Base-by-base conservation (phyloP, 2,329 filamentous ascomycete genomes). In the Trichoderma gracile region DNA sequence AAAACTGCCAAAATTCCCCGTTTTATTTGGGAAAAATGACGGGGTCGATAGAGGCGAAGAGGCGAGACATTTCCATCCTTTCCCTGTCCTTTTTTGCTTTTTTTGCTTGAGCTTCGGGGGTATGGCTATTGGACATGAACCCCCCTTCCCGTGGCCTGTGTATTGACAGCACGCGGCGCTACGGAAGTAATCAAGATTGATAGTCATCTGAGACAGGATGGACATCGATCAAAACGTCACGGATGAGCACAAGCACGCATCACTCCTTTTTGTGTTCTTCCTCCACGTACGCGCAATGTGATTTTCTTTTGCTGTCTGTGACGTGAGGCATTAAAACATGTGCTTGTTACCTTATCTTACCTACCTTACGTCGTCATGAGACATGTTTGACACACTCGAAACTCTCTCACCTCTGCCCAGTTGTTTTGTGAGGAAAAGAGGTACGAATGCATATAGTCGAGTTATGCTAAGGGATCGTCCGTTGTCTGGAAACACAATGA, bases 321-420 rank as follows among this genome's bases (percentile, higher is more conserved):
- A 42, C 40, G 30, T 50, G 57, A 50, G 57, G 57, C 57, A 60
- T 60, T 60, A 60, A 60, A 27, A 12, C 17, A 19, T 40, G 57
- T 9, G 27, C 27, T 40, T 53, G 30, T 30, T 30, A 54, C 17
- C 47, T 19, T 19, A 9, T 33, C 25, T 50, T 50, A n/a, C 47
- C 14, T 19, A 9, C 19, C 25, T 50, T 50, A n/a, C 47, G 47
- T 27, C 47, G n/a, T 30, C 17, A 12, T 52, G 17, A 52, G 3
- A 9, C 47, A 27, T 33, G 47, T 30, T 52, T 52, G 25, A 52
- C 27, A 33, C 15, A 23, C n/a, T n/a, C n/a, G 15, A 5, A 30
- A 30, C 30, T 30, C 6, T 30, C 5, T 47, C 15, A 30, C 30
- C n/a, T 46, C 9, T 23, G 8, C 19, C 15, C 27, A 40, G 3